A percentile compares a stretch with the other conserved stretches of the same genome.
Conservation (phyloP, 148 eudicot genomes). For the Salicornia ramosissima region DNA sequence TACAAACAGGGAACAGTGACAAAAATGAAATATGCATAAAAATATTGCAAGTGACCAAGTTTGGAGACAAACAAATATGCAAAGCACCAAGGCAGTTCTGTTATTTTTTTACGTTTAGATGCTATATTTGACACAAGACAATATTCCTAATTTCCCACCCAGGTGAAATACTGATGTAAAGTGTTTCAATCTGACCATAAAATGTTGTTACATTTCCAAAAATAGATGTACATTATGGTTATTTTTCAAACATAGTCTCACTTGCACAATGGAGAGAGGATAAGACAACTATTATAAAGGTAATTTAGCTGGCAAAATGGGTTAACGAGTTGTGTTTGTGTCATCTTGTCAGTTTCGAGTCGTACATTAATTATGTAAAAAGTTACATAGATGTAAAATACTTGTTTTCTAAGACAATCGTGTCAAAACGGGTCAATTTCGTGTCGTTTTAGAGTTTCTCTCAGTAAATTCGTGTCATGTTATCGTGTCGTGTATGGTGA, state of each 20-base stretch:
- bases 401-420: too few species aligned
- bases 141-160: background rate
- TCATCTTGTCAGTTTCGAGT: too few species aligned
- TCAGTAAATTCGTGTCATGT: too few species aligned
- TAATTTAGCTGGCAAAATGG: too few species aligned
- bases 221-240: background rate
- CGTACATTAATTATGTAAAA: too few species aligned
- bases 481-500: too few species aligned
- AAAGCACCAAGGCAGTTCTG: background rate
- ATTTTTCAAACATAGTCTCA: background rate
- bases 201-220: background rate
- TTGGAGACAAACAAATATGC: background rate
- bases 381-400: too few species aligned
- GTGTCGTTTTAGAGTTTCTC: too few species aligned
- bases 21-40: background rate
- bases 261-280: background rate
- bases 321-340: too few species aligned
- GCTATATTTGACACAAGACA: background rate
- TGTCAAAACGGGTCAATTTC: too few species aligned
- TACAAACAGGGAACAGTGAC: background rate
- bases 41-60: conserved; percentile 1
- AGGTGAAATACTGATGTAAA: background rate
- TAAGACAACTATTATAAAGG: background rate
- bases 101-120: too few species aligned
- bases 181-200: background rate